Conservation (phyloP, 352 stramenopile genomes). For the Pythium aristosporum region DNA sequence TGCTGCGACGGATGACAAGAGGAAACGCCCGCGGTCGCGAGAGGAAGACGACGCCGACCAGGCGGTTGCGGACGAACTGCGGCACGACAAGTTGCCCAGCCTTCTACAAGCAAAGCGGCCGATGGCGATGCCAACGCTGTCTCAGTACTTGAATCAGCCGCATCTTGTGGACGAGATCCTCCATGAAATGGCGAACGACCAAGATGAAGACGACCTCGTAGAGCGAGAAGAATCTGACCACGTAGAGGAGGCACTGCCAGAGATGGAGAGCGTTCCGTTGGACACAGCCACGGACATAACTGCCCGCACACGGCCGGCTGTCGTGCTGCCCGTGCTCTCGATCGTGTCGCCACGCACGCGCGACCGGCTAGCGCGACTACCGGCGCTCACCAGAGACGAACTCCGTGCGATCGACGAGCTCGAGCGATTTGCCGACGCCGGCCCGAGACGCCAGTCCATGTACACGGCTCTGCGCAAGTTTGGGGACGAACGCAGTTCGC, state of each 20-base stretch:
- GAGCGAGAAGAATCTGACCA: neutral
- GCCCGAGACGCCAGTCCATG: constrained; percentile 12
- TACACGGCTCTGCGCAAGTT: constrained; percentile 22
- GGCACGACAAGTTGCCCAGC: neutral
- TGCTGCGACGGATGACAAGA: neutral
- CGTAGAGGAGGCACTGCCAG: neutral
- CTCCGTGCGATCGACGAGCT: constrained; percentile 42
- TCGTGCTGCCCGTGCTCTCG: constrained; percentile 42
- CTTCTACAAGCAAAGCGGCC: neutral
- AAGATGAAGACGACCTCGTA: neutral
- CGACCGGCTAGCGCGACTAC: constrained; percentile 38
- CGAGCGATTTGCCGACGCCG: constrained; percentile 34
- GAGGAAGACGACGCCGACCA: constrained; percentile 31
- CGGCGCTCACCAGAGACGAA: constrained; percentile 36
- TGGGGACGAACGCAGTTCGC: neutral
- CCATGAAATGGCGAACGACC: constrained; percentile 5
- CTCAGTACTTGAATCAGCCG: constrained; percentile 27
- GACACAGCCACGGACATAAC: neutral
- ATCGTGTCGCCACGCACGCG: constrained; percentile 53
- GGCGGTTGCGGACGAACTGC: neutral
- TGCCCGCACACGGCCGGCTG: too few relatives aligned
- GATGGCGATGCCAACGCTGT: constrained; percentile 6
- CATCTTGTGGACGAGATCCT: constrained; percentile 26
- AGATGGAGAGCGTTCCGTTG: neutral
- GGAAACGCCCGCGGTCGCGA: constrained; percentile 25